These are phyloP conservation scores for Lepiota brunneoincarnata DNA, from an alignment of 768 basidiomycete species.

Conservation along the genomic window DNA sequence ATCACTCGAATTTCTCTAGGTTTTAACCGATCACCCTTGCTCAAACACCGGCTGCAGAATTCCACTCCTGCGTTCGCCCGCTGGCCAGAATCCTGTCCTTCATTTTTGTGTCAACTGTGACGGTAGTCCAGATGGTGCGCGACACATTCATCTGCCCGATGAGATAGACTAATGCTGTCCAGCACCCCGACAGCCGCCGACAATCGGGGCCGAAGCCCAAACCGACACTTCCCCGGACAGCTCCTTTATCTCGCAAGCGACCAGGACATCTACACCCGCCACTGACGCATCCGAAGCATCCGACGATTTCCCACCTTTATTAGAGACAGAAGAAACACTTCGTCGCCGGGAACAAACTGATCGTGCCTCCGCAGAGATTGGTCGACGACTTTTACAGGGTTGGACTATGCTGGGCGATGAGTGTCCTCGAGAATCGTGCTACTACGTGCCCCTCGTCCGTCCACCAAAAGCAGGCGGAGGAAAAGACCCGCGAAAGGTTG, in stretches of 20 bases:
- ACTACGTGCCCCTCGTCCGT: slow-evolving; percentile 81
- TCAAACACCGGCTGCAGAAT: slow-evolving; percentile 51
- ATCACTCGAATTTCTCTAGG: slow-evolving; percentile 28
- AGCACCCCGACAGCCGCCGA: slow-evolving; percentile 3
- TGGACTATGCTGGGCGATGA: slow-evolving; percentile 93
- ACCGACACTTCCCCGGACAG: slow-evolving; percentile 33
- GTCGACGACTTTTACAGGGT: slow-evolving; percentile 70
- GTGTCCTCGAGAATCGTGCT: slow-evolving; percentile 67
- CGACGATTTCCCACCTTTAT: slow-evolving; percentile 42
- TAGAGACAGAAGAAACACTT: slow-evolving; percentile 60
- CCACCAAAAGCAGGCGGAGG: slow-evolving; percentile 62
- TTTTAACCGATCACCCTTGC: slow-evolving; percentile 68
- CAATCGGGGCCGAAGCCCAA: slow-evolving; percentile 8
- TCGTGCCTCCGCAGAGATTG: slow-evolving; percentile 75
- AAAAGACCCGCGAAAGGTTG: slow-evolving; percentile 68
- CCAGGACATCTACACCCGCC: slow-evolving; percentile 72
- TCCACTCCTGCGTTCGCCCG: slow-evolving; percentile 76
- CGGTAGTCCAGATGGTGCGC: slow-evolving; percentile 31
- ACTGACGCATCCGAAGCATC: slow-evolving; percentile 67
- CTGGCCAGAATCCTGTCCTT: slow-evolving; percentile 37
- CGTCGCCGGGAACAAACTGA: slow-evolving; percentile 81
- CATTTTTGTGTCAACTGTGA: slow-evolving; percentile 69
- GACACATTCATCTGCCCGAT: background rate
- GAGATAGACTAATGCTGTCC: background rate
- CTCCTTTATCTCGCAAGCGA: slow-evolving; percentile 49